Percentiles rank a stretch among this genome's conserved stretches.
Evolutionary conservation across 1,284 basidiomycete genomes (phyloP).

Genomic region (Ustilago lituana): DNA sequence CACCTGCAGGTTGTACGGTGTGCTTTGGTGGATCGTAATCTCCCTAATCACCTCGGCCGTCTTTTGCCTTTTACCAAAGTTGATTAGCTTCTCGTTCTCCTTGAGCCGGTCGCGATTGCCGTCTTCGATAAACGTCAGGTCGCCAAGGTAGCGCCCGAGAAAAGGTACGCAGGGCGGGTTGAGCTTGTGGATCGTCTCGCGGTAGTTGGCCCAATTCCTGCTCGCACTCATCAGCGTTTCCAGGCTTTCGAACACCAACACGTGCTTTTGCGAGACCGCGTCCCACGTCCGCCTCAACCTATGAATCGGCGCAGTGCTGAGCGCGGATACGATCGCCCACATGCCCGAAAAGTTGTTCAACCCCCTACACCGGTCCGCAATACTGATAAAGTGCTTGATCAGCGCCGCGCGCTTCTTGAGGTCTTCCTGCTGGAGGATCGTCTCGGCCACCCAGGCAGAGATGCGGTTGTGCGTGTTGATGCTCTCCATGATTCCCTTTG

Average conservation of each 20-base stretch:
- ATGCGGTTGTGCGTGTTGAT: slow-evolving; percentile 88
- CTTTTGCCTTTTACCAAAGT: slow-evolving; percentile 94
- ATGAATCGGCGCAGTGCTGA: slow-evolving; percentile 92
- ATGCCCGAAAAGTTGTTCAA: slow-evolving; percentile 95
- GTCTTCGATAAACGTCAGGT: slow-evolving; percentile 96
- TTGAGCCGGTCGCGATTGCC: slow-evolving; percentile 87
- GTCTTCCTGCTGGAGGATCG: slow-evolving; percentile 85
- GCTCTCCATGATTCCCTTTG: slow-evolving; percentile 84
- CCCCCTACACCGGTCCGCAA: slow-evolving; percentile 88
- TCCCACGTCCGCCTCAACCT: slow-evolving; percentile 96
- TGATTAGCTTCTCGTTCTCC: slow-evolving; percentile 76
- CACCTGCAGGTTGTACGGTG: slow-evolving; percentile 79
- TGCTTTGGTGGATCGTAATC: slow-evolving; percentile 93
- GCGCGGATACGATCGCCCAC: slow-evolving; percentile 92
- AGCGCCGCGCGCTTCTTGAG: slow-evolving; percentile 81
- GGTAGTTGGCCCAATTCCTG: slow-evolving; percentile 93
- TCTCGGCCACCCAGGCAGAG: slow-evolving; percentile 94
- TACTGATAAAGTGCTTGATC: slow-evolving; percentile 89
- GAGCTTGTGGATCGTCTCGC: slow-evolving; percentile 82
- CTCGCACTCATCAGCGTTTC: slow-evolving; percentile 86
- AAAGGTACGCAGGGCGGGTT: slow-evolving; percentile 97
- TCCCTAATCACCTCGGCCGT: slow-evolving; percentile 94
- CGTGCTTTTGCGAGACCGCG: slow-evolving; percentile 75
- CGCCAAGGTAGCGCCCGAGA: slow-evolving; percentile 95
- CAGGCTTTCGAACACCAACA: slow-evolving; percentile 72